Percentiles rank a stretch among this genome's conserved stretches.
Conservation (phyloP, 805 yeast genomes). For the Monosporozyma unispora region DNA sequence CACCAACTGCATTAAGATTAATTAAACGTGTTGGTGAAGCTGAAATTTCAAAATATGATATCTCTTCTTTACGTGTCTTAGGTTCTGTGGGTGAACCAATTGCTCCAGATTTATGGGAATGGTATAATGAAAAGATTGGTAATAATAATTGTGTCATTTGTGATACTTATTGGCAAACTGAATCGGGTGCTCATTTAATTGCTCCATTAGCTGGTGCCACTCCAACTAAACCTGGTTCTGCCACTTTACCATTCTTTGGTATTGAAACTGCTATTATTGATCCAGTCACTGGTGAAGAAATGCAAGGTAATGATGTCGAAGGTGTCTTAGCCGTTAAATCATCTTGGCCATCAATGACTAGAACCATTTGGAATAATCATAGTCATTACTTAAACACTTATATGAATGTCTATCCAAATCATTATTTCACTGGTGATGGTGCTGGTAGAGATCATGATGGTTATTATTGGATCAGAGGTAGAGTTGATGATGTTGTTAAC, state of each 20-base stretch:
- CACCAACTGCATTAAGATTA: conserved; percentile 94
- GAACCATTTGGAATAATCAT: conserved; percentile 89
- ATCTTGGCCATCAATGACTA: conserved; percentile 98
- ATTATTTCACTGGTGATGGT: conserved; percentile 96
- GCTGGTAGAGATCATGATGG: conserved; percentile 97
- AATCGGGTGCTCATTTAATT: conserved; percentile 90
- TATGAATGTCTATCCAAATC: conserved; percentile 84
- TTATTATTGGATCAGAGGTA: conserved; percentile 94
- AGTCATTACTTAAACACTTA: conserved; percentile 83
- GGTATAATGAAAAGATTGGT: conserved; percentile 93
- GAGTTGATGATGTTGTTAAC: conserved; percentile 97
- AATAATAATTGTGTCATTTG: conserved; percentile 80
- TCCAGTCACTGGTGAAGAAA: conserved; percentile 82
- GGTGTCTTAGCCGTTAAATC: conserved; percentile 88
- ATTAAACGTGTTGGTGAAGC: conserved; percentile 84
- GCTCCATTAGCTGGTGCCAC: conserved; percentile 92
- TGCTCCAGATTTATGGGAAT: conserved; percentile 96
- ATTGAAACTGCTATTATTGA: conserved; percentile 84
- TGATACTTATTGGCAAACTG: conserved; percentile 99
- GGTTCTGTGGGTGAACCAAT: conserved; percentile 99
- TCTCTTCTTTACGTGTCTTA: conserved; percentile 77
- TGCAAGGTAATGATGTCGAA: conserved; percentile 82
- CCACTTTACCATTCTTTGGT: conserved; percentile 95
- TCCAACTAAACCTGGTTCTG: conserved; percentile 95
- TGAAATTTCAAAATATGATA: conserved; percentile 70